Base-by-base conservation (phyloP, 2,329 filamentous ascomycete species). In the Alternaria conjuncta region DNA sequence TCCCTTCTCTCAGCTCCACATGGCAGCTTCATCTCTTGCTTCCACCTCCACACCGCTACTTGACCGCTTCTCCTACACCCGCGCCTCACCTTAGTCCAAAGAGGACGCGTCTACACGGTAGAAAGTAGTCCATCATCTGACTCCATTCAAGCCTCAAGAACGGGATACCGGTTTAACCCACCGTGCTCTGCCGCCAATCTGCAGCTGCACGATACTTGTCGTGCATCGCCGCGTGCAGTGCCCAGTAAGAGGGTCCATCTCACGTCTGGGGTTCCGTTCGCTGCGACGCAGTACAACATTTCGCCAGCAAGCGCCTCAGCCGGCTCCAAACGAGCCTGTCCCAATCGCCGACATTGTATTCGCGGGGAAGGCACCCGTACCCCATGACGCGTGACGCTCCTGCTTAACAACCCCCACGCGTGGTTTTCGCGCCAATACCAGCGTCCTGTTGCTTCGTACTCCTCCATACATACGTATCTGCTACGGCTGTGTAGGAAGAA, bases 261-360 rank as follows among this genome's bases (percentile, higher is more conserved):
- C 46, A 23, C 63, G 57, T 66, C 64, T 68, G 53, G 64, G 59
- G 59, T 68, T 67, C 67, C 59, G 68, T 72, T 74, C 67, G 67
- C 64, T 68, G 64, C 51, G 30, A 46, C 44, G 15, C 26, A 20
- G 13, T 28, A 71, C 63, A 67, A 66, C 67, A 60, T 71, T 60
- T 70, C 65, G 54, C 67, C 60, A 63, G 59, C 56, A 79, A 73
- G 71, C 76, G 76, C 77, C 70, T 50, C 70, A 75, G 66, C 76
- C 75, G 73, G 68, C 65, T 68, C 57, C 46, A 66, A 71, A 61
- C 74, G 71, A 71, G 69, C 66, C 65, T 65, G 61, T 71, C 63
- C 62, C 60, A 58, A 25, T 61, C 26, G 45, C 56, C 64, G 30
- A 65, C 54, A 51, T 47, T 57, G 64, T 57, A 59, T 47, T 70